These are phyloP conservation scores for Fragaria nilgerrensis DNA, from an alignment of 306 rosid species.

Conservation along the genomic window DNA sequence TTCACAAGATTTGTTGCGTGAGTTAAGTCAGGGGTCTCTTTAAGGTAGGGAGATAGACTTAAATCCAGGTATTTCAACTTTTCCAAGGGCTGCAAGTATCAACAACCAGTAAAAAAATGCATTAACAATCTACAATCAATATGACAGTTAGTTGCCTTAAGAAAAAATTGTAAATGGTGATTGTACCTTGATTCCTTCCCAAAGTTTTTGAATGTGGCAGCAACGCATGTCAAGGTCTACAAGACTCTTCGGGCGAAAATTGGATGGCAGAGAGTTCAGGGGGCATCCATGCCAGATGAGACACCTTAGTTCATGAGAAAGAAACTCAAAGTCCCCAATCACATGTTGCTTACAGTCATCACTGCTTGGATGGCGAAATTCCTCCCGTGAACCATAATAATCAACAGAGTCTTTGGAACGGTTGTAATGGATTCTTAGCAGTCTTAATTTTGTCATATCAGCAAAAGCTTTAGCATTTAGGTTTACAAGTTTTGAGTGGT, in stretches of 20 bases:
- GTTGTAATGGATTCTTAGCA: neutral
- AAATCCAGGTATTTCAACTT: constrained; percentile 7
- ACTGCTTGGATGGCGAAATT: neutral
- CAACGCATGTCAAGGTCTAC: constrained; percentile 17
- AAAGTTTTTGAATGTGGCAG: neutral
- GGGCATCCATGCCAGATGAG: constrained; percentile 26
- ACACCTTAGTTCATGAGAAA: constrained; percentile 14
- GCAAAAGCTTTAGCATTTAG: constrained; percentile 29
- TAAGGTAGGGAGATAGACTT: neutral
- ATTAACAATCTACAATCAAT: neutral
- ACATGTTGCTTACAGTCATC: neutral
- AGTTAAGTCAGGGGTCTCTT: constrained; percentile 16
- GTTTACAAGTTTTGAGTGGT: neutral
- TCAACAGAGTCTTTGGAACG: neutral
- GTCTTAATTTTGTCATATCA: constrained; percentile 20
- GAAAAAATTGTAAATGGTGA: neutral
- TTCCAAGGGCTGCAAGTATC: constrained; percentile 4
- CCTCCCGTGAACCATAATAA: neutral
- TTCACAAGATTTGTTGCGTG: constrained; percentile 11
- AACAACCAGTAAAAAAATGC: neutral
- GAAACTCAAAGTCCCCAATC: neutral
- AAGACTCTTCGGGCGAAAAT: constrained; percentile 9
- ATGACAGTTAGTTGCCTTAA: neutral
- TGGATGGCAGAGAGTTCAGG: neutral
- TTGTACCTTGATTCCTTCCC: neutral